These are phyloP conservation scores for Protomyces gravidus DNA, from an alignment of 1,139 yeast genomes.

Conservation along the genomic window DNA sequence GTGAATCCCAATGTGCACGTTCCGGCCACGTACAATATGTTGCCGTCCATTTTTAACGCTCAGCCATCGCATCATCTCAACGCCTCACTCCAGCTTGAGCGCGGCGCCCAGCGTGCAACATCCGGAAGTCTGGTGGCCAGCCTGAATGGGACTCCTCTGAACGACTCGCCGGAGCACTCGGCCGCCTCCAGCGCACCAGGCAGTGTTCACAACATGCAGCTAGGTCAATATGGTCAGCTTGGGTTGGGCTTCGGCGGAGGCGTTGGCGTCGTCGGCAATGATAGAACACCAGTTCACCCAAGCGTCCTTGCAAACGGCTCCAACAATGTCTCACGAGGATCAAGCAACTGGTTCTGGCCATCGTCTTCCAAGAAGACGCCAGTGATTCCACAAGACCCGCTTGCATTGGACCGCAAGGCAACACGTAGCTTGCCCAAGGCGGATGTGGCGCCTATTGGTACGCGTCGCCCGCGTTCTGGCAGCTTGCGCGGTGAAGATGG, in stretches of 20 bases:
- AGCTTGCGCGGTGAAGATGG: conserved; percentile 9
- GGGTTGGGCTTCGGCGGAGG: background rate
- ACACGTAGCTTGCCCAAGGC: conserved; percentile 21
- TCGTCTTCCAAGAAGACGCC: background rate
- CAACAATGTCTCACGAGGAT: background rate
- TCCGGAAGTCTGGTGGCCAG: conserved; percentile 18
- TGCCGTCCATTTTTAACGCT: conserved; percentile 22
- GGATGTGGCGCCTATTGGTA: conserved; percentile 28
- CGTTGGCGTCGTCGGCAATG: background rate
- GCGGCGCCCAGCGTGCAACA: background rate
- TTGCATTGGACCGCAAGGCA: conserved; percentile 20
- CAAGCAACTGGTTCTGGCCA: conserved; percentile 25
- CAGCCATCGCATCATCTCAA: conserved; percentile 1
- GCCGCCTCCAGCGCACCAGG: background rate
- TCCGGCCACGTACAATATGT: background rate
- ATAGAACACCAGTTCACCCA: background rate
- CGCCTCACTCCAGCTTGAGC: background rate
- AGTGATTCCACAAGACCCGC: conserved; percentile 5
- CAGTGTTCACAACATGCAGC: background rate
- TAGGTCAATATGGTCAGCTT: too few species aligned
- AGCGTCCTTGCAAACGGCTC: conserved; percentile 2
- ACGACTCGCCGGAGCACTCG: background rate
- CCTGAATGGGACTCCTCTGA: conserved; percentile 14
- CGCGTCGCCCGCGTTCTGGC: conserved; percentile 19
- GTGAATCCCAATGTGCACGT: background rate